Conservation (phyloP, 2,329 filamentous ascomycete genomes). For the Pleurostoma richardsiae region DNA sequence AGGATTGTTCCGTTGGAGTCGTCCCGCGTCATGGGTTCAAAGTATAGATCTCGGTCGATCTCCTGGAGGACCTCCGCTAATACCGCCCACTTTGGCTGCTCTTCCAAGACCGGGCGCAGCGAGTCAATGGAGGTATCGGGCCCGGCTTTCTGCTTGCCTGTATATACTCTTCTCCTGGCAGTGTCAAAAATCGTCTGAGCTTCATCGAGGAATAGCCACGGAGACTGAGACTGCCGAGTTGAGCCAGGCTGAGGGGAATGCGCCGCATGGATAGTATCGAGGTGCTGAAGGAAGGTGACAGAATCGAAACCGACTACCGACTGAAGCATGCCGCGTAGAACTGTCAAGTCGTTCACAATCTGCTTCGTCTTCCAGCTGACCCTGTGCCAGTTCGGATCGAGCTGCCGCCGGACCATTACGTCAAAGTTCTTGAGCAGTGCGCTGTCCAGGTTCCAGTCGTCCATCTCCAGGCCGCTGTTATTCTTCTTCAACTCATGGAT, state of each 20-base stretch:
- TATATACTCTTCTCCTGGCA: slow-evolving; percentile 82
- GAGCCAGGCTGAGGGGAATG: slow-evolving; percentile 85
- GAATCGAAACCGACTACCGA: slow-evolving; percentile 80
- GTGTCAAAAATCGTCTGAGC: slow-evolving; percentile 92
- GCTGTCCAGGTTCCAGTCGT: slow-evolving; percentile 94
- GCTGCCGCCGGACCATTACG: slow-evolving; percentile 76
- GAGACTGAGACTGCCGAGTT: slow-evolving; percentile 82
- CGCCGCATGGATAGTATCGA: slow-evolving; percentile 89
- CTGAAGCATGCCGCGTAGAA: slow-evolving; percentile 78
- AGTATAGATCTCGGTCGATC: slow-evolving; percentile 85
- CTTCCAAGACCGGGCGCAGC: slow-evolving; percentile 78
- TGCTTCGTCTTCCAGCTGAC: slow-evolving; percentile 93
- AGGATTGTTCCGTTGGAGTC: slow-evolving; percentile 89
- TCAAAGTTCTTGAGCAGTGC: slow-evolving; percentile 92
- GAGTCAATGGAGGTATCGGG: slow-evolving; percentile 49
- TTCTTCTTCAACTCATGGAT: slow-evolving; percentile 90
- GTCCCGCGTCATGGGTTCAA: slow-evolving; percentile 70
- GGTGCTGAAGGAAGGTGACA: slow-evolving; percentile 84
- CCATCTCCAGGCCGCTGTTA: slow-evolving; percentile 87
- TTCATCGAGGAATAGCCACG: slow-evolving; percentile 94
- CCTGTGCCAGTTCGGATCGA: slow-evolving; percentile 96
- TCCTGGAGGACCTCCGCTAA: slow-evolving; percentile 89
- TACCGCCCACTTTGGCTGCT: slow-evolving; percentile 89
- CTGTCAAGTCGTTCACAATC: slow-evolving; percentile 83
- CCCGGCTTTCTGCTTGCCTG: slow-evolving; percentile 55